These are phyloP conservation scores for Chytridium lagenaria DNA, from an alignment of 371 early-diverging fungal species.

Conservation along the genomic window DNA sequence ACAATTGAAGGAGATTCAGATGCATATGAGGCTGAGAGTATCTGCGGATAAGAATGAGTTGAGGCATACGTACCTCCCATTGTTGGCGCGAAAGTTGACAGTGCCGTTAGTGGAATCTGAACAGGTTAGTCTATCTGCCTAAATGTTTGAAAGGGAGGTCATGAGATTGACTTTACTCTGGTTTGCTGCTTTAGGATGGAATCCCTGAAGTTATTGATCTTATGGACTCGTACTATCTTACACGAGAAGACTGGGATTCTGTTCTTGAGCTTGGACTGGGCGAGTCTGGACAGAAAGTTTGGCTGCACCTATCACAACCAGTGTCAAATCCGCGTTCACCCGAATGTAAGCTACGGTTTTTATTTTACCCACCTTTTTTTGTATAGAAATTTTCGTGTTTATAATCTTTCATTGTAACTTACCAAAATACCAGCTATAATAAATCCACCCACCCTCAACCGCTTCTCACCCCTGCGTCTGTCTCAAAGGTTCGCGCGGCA, in stretches of 20 bases:
- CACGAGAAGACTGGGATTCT: conserved; percentile 86
- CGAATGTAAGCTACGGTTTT: conserved; percentile 58
- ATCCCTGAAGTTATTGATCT: conserved; percentile 75
- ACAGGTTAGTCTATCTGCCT: background rate
- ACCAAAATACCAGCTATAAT: conserved; percentile 87
- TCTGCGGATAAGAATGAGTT: conserved; percentile 86
- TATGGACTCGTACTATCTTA: conserved; percentile 91
- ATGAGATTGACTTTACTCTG: too few species aligned
- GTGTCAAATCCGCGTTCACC: conserved; percentile 84
- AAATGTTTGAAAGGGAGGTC: too few species aligned
- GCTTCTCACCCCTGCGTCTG: conserved; percentile 57
- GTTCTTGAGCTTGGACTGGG: conserved; percentile 79
- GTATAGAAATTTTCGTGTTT: background rate
- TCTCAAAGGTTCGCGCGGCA: conserved; percentile 37
- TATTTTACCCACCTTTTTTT: background rate
- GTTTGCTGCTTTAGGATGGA: conserved; percentile 68
- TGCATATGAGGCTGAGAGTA: conserved; percentile 80
- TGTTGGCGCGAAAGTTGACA: conserved; percentile 70
- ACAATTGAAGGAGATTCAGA: conserved; percentile 78
- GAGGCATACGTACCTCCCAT: conserved; percentile 82
- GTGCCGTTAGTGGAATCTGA: conserved; percentile 62
- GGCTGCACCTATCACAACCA: conserved; percentile 68
- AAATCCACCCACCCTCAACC: conserved; percentile 73
- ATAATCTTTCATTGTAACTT: too few species aligned
- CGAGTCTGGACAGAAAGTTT: conserved; percentile 47